phyloP scores from a whole-genome alignment of 83 land plant genomes.

The Picea abies region DNA sequence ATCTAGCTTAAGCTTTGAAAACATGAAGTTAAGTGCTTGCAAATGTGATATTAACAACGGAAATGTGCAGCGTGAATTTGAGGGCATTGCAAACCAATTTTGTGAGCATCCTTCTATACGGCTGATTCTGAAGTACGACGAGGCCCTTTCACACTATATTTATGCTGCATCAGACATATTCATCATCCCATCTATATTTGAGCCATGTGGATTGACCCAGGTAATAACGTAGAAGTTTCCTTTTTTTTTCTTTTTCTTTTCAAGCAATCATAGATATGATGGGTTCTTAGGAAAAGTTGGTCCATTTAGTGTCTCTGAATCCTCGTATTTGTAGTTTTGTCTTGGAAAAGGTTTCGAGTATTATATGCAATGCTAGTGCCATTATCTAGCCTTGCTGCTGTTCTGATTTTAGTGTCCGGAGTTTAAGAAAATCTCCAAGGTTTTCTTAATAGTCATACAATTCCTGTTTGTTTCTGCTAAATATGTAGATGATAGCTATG shows the following conservation, averaged over 20 bases:
- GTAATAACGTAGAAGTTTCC: slow-evolving; percentile 26
- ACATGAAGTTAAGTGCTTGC: neutral
- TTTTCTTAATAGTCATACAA: neutral
- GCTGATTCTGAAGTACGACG: slow-evolving; percentile 85
- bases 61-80: slow-evolving; percentile 84
- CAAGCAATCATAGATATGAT: neutral
- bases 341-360: neutral
- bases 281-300: neutral
- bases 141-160: slow-evolving; percentile 79
- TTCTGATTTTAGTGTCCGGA: no score
- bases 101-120: slow-evolving; percentile 68
- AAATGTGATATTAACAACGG: neutral
- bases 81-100: slow-evolving; percentile 76
- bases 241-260: neutral
- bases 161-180: slow-evolving; percentile 92
- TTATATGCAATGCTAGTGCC: no score
- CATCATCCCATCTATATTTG: slow-evolving; percentile 97
- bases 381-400: no score
- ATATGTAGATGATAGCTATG: slow-evolving; percentile 94
- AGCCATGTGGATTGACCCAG: slow-evolving; percentile 99
- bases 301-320: neutral
- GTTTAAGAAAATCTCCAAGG: neutral
- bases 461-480: slow-evolving; percentile 4
- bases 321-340: neutral
- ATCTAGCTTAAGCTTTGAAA: neutral